phyloP scores from a whole-genome alignment of 805 yeast genomes.

The Kurtzmaniella fragi region DNA sequence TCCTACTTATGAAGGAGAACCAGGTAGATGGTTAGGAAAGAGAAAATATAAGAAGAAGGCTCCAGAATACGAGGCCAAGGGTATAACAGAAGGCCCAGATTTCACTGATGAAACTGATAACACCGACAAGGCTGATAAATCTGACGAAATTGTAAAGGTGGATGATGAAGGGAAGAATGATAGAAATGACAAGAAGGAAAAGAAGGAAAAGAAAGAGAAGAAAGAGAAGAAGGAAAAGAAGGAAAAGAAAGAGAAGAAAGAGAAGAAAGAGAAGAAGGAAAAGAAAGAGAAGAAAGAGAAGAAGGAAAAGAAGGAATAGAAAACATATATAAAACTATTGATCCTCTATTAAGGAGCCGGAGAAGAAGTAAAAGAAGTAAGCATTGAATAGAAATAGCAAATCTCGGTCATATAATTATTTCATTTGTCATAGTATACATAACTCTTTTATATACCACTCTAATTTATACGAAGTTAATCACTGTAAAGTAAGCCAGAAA shows the following conservation, averaged over 20 bases:
- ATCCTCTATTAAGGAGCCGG: no score
- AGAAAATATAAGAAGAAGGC: no score
- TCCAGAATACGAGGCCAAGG: no score
- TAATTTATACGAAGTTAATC: no score
- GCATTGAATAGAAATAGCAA: constrained; percentile 4
- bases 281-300: constrained; percentile 11
- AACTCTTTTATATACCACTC: no score
- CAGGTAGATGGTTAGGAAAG: no score
- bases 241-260: constrained; percentile 5
- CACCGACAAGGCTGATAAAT: no score
- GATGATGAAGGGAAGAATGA: constrained; percentile 2
- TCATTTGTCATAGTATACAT: neutral
- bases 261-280: constrained; percentile 8
- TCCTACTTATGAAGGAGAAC: no score
- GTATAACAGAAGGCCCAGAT: no score
- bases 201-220: constrained; percentile 3
- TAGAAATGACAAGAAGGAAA: constrained; percentile 6
- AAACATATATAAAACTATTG: constrained; percentile 8
- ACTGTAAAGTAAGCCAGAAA: no score
- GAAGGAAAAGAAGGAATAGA: constrained; percentile 11
- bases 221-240: constrained; percentile 4
- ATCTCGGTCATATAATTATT: neutral
- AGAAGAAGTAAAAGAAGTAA: constrained; percentile 10
- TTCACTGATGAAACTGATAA: neutral
- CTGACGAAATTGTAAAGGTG: constrained; percentile 3